Evolutionary conservation across 352 stramenopile genomes (phyloP), one percentile per base, ranked within the genome.

Genomic region (Pythium rishiriense): DNA sequence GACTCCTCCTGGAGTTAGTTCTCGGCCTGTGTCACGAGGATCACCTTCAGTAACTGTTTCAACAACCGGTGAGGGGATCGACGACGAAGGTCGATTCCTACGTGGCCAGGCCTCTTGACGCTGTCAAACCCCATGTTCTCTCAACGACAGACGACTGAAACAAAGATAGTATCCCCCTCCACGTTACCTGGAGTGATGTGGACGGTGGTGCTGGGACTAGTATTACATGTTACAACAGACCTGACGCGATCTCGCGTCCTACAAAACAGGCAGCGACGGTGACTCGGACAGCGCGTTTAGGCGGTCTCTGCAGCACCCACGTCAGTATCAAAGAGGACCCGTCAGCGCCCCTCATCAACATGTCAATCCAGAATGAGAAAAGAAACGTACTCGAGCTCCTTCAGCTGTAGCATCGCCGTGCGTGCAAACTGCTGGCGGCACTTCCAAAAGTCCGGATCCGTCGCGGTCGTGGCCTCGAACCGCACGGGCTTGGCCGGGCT

Each of bases 381-480:
- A n/a, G n/a, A 14, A 29, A 79, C 70, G 35, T 74, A 83, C 75
- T 79, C 66, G 31, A 83, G 57, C 0, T 50, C 28, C 26, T 83
- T 70, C 52, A 83, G 56, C 28, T 76, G 54, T 28, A 69, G 65
- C 41, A 83, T 43, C n/a, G 75, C 66, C 35, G 64, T 26, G 8
- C 73, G 69, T 17, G 74, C 72, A 24, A 48, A 51, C 52, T 69
- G 33, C 58, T 73, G 72, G 24, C 75, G 69, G 45, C 73, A 67
- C 45, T 75, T 69, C 75, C 75, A 83, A 51, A 78, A 83, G 31
- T 58, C 69, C 33, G 75, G 67, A 2, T 77, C 63, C 1, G 68
- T 65, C 26, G 67, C 59, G 29, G 25, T 67, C 73, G 58, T 47
- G 62, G 53, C 8, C 39, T 52, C 49, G 31, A 58, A 69, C 21